These are phyloP conservation scores for Taphrina wiesneri DNA, from an alignment of 1,139 yeast genomes.

Conservation along the genomic window DNA sequence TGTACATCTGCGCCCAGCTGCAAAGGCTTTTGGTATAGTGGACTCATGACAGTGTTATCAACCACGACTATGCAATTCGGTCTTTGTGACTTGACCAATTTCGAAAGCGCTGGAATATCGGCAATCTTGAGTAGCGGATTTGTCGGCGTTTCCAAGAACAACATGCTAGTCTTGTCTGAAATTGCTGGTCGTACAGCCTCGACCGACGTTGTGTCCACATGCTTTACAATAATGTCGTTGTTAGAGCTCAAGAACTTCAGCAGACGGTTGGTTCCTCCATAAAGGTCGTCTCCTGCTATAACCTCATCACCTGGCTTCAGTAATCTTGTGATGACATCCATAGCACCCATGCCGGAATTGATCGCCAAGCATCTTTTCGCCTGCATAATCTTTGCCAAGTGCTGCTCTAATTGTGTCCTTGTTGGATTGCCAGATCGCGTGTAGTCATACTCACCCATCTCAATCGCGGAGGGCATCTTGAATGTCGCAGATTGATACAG, in stretches of 20 bases:
- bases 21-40: conserved; percentile 87
- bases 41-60: conserved; percentile 93
- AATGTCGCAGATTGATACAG: conserved; percentile 91
- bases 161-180: conserved; percentile 62
- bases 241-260: conserved; percentile 68
- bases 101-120: conserved; percentile 65
- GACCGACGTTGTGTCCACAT: conserved; percentile 78
- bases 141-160: conserved; percentile 88
- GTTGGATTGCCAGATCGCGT: conserved; percentile 88
- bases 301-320: conserved; percentile 55
- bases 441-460: conserved; percentile 74
- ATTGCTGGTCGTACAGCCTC: conserved; percentile 53
- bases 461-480: conserved; percentile 71
- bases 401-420: conserved; percentile 77
- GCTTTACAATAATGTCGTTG: conserved; percentile 69
- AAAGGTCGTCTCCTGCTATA: conserved; percentile 73
- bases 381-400: conserved; percentile 75
- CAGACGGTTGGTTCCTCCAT: conserved; percentile 88
- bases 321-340: conserved; percentile 74
- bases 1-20: conserved; percentile 82
- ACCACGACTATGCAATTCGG: conserved; percentile 69
- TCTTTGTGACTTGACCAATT: conserved; percentile 53
- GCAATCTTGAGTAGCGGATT: conserved; percentile 82
- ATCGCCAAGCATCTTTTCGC: conserved; percentile 79
- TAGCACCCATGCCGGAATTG: conserved; percentile 83